Conservation (phyloP, 2,329 filamentous ascomycete species). For the Monilinia laxa region DNA sequence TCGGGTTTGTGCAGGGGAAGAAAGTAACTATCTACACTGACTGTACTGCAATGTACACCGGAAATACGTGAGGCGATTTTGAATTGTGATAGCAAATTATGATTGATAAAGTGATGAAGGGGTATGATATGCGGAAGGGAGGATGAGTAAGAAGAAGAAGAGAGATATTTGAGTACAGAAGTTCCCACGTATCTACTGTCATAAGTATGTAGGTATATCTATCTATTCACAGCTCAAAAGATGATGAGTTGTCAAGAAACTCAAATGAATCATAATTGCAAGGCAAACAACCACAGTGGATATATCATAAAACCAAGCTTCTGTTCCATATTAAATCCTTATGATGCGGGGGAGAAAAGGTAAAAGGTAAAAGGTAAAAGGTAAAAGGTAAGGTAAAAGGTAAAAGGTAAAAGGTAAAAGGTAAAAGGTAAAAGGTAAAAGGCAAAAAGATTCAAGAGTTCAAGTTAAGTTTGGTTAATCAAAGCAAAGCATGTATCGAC, state of each 20-base stretch:
- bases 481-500: not conserved
- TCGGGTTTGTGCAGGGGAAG: constrained; percentile 17
- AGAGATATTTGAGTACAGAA: not conserved
- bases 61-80: not conserved
- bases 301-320: constrained; percentile 1
- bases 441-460: not conserved
- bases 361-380: no score
- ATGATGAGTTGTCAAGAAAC: constrained; percentile 10
- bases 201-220: not conserved
- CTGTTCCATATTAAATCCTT: not conserved
- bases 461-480: not conserved
- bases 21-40: not conserved
- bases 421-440: no score
- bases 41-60: not conserved
- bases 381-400: no score
- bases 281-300: not conserved
- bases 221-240: not conserved
- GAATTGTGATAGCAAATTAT: not conserved
- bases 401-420: no score
- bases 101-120: not conserved
- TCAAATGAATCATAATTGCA: not conserved
- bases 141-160: not conserved
- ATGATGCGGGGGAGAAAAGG: not conserved
- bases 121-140: not conserved
- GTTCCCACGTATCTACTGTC: not conserved